phyloP scores from a whole-genome alignment of 2,329 filamentous ascomycete genomes.

The Bertia moriformis region DNA sequence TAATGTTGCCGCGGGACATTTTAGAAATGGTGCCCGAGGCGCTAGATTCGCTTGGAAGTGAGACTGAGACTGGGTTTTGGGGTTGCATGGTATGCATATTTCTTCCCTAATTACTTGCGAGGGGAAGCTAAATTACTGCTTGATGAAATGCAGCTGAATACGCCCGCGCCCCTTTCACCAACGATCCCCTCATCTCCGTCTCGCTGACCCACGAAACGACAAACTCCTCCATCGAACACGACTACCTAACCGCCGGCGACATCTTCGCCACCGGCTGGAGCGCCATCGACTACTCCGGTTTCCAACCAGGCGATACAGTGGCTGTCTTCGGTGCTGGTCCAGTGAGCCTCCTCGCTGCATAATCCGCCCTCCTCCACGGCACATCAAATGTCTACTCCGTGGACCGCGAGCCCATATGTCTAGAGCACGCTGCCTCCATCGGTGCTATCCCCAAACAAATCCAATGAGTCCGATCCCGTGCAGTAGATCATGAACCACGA shows the following conservation, averaged over 20 bases:
- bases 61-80: constrained; percentile 42
- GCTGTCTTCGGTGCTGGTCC: constrained; percentile 52
- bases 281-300: constrained; percentile 39
- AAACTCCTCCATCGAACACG: too few relatives aligned
- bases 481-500: too few relatives aligned
- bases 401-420: constrained; percentile 43
- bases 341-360: constrained; percentile 53
- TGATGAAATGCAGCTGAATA: background rate
- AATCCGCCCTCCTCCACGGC: constrained; percentile 44
- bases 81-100: constrained; percentile 31
- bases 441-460: constrained; percentile 41
- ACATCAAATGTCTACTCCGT: constrained; percentile 47
- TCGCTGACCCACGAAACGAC: too few relatives aligned
- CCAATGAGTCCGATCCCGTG: too few relatives aligned
- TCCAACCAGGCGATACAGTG: constrained; percentile 44
- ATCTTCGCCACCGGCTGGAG: constrained; percentile 41
- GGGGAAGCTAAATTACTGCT: too few relatives aligned
- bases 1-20: constrained; percentile 48
- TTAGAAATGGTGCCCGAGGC: constrained; percentile 51
- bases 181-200: too few relatives aligned
- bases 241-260: constrained; percentile 24
- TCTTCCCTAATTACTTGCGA: too few relatives aligned
- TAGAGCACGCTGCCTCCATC: constrained; percentile 45
- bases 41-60: constrained; percentile 50
- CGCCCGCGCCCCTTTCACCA: too few relatives aligned